Conservation (phyloP, 208 protist species). For the Crithidia brevicula region DNA sequence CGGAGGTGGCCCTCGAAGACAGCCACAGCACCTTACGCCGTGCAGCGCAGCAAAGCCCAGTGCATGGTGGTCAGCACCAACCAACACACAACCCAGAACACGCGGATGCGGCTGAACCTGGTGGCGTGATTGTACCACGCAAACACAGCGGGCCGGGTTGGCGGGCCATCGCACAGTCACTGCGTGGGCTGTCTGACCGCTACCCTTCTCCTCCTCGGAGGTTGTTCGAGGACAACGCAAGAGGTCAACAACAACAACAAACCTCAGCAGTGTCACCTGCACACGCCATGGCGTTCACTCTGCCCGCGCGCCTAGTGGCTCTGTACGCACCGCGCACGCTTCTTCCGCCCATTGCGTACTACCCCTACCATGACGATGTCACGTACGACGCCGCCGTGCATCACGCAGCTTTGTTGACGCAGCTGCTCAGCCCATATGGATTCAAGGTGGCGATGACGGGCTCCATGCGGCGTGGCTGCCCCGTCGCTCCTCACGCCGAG, state of each 20-base stretch:
- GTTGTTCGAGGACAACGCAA: too few relatives aligned
- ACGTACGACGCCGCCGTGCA: slow-evolving; percentile 60
- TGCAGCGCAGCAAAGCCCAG: background rate
- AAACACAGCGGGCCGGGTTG: too few relatives aligned
- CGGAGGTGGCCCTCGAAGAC: slow-evolving; percentile 3
- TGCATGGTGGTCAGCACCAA: too few relatives aligned
- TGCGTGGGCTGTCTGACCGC: background rate
- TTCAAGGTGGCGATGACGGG: slow-evolving; percentile 53
- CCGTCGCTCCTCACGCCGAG: slow-evolving; percentile 30
- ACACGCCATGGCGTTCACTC: background rate
- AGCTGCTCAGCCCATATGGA: slow-evolving; percentile 48
- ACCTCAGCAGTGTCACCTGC: too few relatives aligned
- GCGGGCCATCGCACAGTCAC: background rate
- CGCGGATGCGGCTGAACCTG: too few relatives aligned
- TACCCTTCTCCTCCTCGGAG: background rate
- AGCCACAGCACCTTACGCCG: background rate
- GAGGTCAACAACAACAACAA: background rate
- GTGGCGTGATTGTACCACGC: too few relatives aligned
- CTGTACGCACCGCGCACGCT: slow-evolving; percentile 41
- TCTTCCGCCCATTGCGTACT: slow-evolving; percentile 21
- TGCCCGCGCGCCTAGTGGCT: slow-evolving; percentile 30
- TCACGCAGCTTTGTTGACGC: slow-evolving; percentile 40
- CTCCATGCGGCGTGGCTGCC: slow-evolving; percentile 51
- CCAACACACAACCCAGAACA: too few relatives aligned
- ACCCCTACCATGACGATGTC: slow-evolving; percentile 38